Evolutionary conservation across 2,329 filamentous ascomycete genomes (phyloP), one percentile per base, ranked within the genome.

Genomic region (Penicillium sp.): DNA sequence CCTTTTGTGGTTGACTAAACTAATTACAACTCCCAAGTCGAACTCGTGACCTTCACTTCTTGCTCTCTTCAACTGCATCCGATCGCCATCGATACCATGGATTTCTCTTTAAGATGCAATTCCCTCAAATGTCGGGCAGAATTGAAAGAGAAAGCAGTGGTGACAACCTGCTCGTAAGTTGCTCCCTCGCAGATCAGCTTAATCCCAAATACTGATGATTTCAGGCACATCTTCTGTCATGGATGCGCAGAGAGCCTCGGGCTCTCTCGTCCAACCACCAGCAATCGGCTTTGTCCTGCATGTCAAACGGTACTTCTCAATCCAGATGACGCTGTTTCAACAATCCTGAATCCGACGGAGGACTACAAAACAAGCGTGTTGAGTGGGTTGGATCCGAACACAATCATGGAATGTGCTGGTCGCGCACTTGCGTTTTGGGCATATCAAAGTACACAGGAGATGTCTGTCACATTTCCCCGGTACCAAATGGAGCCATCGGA

Each of bases 311-410:
- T 81, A 9, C 81, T 97, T 2, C 76, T 78, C 8, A 89, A 87
- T 60, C 85, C 85, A 0, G 89, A 95, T 65, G 91, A 95, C 76
- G 89, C 87, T 4, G 85, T 89, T 10, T 79, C 87, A 21, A 84
- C 87, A 1, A 82, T 86, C 31, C 80, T 97, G 40, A 89, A 87
- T 59, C 91, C 91, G 0, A 87, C 86, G 0, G 92, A 97, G 67
- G 91, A 95, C 63, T 96, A 94, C 79, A 96, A 96, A 74, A 91
- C 90, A 0, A 92, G 87, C 59, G 84, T 95, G 0, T 79, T 97
- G 11, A 91, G 90, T 68, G 93, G 93, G 0, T 77, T 97, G 1
- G 90, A 86, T 59, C 93, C 93, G 0, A 87, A 82, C 34, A 81
- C 87, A 31, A 89, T 97, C 61, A 91, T 96, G 82, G 92, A 96